These are phyloP conservation scores for Rhododendron molle DNA, from an alignment of 148 eudicot species.

Conservation along the genomic window DNA sequence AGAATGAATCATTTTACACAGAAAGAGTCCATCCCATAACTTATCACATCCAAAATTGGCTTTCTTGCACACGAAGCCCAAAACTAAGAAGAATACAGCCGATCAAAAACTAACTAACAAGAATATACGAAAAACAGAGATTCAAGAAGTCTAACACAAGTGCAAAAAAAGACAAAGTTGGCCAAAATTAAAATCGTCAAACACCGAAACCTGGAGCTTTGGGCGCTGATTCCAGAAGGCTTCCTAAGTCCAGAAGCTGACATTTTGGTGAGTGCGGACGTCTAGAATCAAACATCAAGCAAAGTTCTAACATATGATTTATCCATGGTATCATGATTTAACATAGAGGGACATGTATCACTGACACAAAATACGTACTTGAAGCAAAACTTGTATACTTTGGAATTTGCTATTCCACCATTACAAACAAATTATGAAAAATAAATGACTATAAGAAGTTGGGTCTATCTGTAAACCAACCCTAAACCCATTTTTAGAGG, in stretches of 20 bases:
- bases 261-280: not conserved
- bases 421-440: not conserved
- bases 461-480: not conserved
- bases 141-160: not conserved
- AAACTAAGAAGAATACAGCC: not conserved
- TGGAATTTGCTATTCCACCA: not conserved
- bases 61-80: not conserved
- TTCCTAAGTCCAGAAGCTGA: not conserved
- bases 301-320: not conserved
- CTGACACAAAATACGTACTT: not conserved
- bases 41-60: not conserved
- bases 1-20: not conserved
- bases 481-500: not conserved
- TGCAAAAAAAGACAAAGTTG: not conserved
- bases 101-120: not conserved
- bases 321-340: not conserved
- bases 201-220: not conserved
- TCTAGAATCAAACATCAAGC: not conserved
- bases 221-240: not conserved
- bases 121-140: not conserved
- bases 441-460: not conserved
- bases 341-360: not conserved
- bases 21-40: not conserved
- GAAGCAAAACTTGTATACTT: not conserved
- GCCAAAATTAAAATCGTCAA: not conserved